These are phyloP conservation scores for Aspergillus wentii DNA, from an alignment of 495 filamentous ascomycete species.

Conservation along the genomic window DNA sequence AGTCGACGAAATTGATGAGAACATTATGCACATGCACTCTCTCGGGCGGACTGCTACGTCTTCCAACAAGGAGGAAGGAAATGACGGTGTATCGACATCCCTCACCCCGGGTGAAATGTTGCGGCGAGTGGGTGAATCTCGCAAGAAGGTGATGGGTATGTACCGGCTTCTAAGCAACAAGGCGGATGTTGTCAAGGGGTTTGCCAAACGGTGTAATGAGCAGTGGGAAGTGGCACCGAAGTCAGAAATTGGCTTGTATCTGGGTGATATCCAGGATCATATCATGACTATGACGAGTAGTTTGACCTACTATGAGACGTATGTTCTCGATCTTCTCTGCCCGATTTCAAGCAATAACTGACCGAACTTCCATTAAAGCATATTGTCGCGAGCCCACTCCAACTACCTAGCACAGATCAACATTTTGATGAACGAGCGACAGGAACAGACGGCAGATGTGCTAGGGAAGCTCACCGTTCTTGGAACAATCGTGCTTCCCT, in stretches of 20 bases:
- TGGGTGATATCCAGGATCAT: constrained; percentile 98
- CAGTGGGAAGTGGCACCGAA: constrained; percentile 95
- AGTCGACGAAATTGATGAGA: constrained; percentile 83
- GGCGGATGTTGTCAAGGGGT: constrained; percentile 97
- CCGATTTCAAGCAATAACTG: constrained; percentile 9
- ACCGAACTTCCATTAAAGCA: constrained; percentile 41
- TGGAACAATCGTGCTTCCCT: constrained; percentile 92
- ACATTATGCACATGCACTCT: constrained; percentile 72
- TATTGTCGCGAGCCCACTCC: constrained; percentile 85
- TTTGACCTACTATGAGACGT: constrained; percentile 94
- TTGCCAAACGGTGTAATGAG: constrained; percentile 98
- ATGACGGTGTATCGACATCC: constrained; percentile 26
- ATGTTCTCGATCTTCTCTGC: constrained; percentile 23
- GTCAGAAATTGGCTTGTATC: constrained; percentile 90
- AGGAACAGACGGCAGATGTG: constrained; percentile 92
- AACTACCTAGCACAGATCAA: constrained; percentile 96
- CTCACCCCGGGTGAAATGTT: constrained; percentile 78
- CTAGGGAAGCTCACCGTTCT: constrained; percentile 92
- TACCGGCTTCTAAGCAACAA: constrained; percentile 94
- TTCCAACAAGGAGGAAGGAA: constrained; percentile 31
- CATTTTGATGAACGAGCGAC: constrained; percentile 95
- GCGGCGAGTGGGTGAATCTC: constrained; percentile 81
- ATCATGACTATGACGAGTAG: constrained; percentile 98
- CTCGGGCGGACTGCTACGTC: constrained; percentile 23
- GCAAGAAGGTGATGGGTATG: constrained; percentile 94